Conservation (phyloP, 2,329 filamentous ascomycete genomes). For the Penicillium sp. region DNA sequence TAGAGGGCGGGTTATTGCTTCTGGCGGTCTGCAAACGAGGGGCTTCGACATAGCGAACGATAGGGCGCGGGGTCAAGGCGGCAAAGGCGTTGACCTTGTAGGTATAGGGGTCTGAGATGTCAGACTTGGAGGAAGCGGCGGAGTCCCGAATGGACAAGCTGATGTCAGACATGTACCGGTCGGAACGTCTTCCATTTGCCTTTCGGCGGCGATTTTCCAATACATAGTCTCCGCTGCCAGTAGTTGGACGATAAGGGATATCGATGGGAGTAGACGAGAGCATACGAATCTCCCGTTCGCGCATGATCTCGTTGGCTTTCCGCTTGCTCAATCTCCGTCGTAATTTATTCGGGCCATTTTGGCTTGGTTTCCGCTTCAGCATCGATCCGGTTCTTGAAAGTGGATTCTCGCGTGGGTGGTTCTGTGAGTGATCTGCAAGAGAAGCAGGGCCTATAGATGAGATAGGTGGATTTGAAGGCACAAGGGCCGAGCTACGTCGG, state of each 20-base stretch:
- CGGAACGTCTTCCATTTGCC: constrained; percentile 55
- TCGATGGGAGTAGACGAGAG: constrained; percentile 71
- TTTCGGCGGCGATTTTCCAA: constrained; percentile 59
- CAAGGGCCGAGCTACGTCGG: constrained; percentile 13
- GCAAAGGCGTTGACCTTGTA: constrained; percentile 80
- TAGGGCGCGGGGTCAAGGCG: constrained; percentile 81
- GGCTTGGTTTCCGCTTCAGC: constrained; percentile 58
- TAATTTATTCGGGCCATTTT: constrained; percentile 54
- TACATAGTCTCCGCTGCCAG: constrained; percentile 53
- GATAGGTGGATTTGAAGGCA: constrained; percentile 16
- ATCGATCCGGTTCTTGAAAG: constrained; percentile 50
- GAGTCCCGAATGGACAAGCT: constrained; percentile 74
- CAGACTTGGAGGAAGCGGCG: constrained; percentile 73
- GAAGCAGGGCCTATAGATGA: constrained; percentile 23
- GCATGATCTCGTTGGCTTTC: constrained; percentile 69
- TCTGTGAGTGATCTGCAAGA: constrained; percentile 21
- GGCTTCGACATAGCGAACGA: constrained; percentile 70
- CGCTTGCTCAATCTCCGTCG: constrained; percentile 75
- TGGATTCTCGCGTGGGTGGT: constrained; percentile 32
- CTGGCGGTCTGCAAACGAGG: constrained; percentile 55
- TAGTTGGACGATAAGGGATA: constrained; percentile 58
- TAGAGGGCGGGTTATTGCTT: constrained; percentile 49
- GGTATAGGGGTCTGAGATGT: constrained; percentile 69
- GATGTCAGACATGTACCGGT: constrained; percentile 66
- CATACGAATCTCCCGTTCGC: constrained; percentile 84